phyloP scores from a whole-genome alignment of 305 asterid genomes.

The Galium porrigens region DNA sequence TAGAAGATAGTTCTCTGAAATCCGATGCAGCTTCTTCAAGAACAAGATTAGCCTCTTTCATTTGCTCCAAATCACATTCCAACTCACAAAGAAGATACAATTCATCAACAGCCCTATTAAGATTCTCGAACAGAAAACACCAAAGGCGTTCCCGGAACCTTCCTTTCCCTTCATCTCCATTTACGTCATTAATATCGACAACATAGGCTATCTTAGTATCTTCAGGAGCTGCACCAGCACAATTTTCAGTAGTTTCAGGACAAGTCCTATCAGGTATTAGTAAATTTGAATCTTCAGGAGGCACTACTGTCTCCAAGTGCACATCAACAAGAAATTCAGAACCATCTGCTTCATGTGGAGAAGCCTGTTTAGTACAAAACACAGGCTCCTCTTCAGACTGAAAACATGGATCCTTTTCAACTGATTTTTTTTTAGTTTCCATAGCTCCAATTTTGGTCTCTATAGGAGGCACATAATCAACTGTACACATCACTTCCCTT shows the following conservation, averaged over 20 bases:
- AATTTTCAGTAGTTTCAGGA: slow-evolving; percentile 7
- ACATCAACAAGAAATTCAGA: slow-evolving; percentile 20
- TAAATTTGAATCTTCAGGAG: slow-evolving; percentile 16
- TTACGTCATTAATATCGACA: slow-evolving; percentile 27
- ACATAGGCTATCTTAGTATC: slow-evolving; percentile 26
- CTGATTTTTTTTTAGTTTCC: slow-evolving; percentile 1
- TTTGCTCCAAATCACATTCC: slow-evolving; percentile 44
- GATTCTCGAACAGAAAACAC: slow-evolving; percentile 98
- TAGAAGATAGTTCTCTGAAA: slow-evolving; percentile 63
- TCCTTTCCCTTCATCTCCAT: slow-evolving; percentile 68
- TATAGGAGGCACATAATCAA: not conserved
- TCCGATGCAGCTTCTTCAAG: slow-evolving; percentile 97
- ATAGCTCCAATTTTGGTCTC: not conserved
- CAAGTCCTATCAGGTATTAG: slow-evolving; percentile 17
- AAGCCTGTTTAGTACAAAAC: slow-evolving; percentile 15
- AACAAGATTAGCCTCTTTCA: slow-evolving; percentile 87
- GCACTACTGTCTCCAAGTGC: slow-evolving; percentile 19
- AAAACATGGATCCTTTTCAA: not conserved
- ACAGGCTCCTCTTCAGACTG: slow-evolving; percentile 21
- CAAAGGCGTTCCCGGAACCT: slow-evolving; percentile 97
- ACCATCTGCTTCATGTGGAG: slow-evolving; percentile 19
- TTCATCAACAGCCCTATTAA: slow-evolving; percentile 90
- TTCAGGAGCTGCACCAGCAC: slow-evolving; percentile 25
- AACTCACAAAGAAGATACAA: slow-evolving; percentile 96
- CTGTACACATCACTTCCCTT: slow-evolving; percentile 8